Evolutionary conservation across 2,329 filamentous ascomycete species (phyloP), one percentile per base, ranked within the genome.

Genomic region (Berkeleyomyces basicola): DNA sequence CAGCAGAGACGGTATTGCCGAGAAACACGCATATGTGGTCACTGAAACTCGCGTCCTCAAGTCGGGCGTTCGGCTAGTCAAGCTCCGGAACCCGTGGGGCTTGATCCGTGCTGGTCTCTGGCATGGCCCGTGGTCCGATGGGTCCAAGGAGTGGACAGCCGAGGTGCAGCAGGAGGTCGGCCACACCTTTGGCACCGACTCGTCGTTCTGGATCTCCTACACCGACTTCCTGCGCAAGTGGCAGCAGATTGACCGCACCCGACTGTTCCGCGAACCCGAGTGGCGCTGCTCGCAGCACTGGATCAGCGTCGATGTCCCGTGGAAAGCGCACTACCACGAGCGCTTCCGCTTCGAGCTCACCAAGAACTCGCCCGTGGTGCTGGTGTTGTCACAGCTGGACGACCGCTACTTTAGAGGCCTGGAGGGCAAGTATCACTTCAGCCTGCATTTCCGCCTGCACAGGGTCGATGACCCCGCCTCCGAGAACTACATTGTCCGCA

Each of bases 161-260:
- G 80, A 82, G 33, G 78, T 78, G 43, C 78, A 82, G 59, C 73
- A 77, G 63, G 81, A 83, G 69, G 76, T 84, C 1, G 75, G 74
- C 49, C 81, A 84, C 68, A 77, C 76, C 39, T 84, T 84, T 63
- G 81, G 82, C 31, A 80, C 79, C 66, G 82, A 84, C 67, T 82
- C 80, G 0, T 79, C 82, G 10, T 84, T 84, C 68, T 84, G 82
- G 82, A 84, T 84, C 64, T 77, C 79, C 1, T 84, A 83, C 67
- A 75, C 80, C 59, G 82, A 85, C 67, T 74, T 86, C 61, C 76
- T 85, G 10, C 77, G 79, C 66, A 85, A 84, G 67, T 85, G 81
- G 68, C 78, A 79, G 58, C 77, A 79, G 66, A 79, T 85, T 61
- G 82, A 85, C 68, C 77, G 82, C 11, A 85, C 83, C 0, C 76